Base-by-base conservation (phyloP, 2,329 filamentous ascomycete genomes). In the Talaromyces sp. region DNA sequence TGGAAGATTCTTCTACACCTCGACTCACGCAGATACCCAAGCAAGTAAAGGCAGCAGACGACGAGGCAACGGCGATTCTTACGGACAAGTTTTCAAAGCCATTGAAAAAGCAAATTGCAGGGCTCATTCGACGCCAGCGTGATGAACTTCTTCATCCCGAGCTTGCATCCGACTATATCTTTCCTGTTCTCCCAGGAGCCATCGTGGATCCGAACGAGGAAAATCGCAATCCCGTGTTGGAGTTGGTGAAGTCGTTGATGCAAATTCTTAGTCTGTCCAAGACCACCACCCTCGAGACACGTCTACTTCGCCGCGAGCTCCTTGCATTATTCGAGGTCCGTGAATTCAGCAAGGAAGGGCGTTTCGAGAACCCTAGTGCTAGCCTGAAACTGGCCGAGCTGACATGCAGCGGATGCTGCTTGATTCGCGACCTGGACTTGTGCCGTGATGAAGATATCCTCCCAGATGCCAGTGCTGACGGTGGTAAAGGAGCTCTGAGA, bases 211-310 rank as follows among this genome's bases (percentile, higher is more conserved):
- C 75, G 30, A 71, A 72, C 19, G 91, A 0, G 88, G 92, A 76
- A 52, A 77, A 78, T 57, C 81, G 81, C 62, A 93, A 95, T 69
- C 90, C 93, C 0, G 87, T 92, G 0, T 84, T 99, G 0, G 93
- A 98, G 74, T 85, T 99, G 3, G 92, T 96, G 68, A 99, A 98
- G 76, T 86, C 85, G 19, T 84, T 99, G 51, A 96, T 96, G 87
- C 93, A 98, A 73, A 89, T 99, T 10, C 82, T 99, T 5, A 90
- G 87, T 36, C 84, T 99, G 0, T 95, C 96, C 77, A 95, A 93
- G 75, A 91, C 91, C 68, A 95, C 96, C 68, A 89, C 88, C 0
- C 85, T 96, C 55, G 93, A 98, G 76, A 92, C 92, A 2, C 88
- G 95, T 6, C 81, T 96, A 1, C 82, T 99, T 0, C 88, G 96